Base-by-base conservation (phyloP, 2,329 filamentous ascomycete genomes). In the Penicillium sp. region DNA sequence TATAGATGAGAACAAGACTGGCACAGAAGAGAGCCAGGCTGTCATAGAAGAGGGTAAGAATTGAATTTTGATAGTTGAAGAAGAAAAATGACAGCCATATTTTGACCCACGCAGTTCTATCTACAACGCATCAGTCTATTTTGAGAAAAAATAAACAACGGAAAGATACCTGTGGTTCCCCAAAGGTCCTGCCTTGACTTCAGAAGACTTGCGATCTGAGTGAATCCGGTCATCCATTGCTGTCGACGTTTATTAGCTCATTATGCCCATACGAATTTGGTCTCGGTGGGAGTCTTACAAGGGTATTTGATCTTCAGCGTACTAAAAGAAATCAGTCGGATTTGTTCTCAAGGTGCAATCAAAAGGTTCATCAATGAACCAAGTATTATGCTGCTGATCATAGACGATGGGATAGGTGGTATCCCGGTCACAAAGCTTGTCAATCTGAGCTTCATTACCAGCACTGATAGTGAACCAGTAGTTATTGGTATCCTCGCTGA, bases 391-490 rank as follows among this genome's bases (percentile, higher is more conserved):
- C 41, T 64, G 61, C 39, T 51, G 44, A 30, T 64, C 60, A 16
- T 50, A 58, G 7, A 63, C 56, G 29, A 64, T 61, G 4, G 61
- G 61, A 14, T 55, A 61, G 9, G 42, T 51, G 29, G 57, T 60
- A 30, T 57, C 51, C 1, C 48, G 44, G 50, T 55, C 39, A 38
- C 60, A 63, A 36, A 64, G 52, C 47, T 55, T 36, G 26, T 64
- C 52, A 40, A 64, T 60, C 47, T 59, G 57, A 11, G 60, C 42
- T 23, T 34, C 19, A 29, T 60, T 36, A 0, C 50, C 59, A 16
- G 60, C 58, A 46, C 59, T 61, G 42, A 64, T 58, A 30, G 61
- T 64, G 30, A 64, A 64, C 61, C 59, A 64, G 32, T 64, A 63
- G 23, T 56, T 47, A 39, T 64, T 63, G 48, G 61, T 64, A 23